These are phyloP conservation scores for Fusarium buharicum DNA, from an alignment of 2,329 filamentous ascomycete genomes.

Conservation along the genomic window DNA sequence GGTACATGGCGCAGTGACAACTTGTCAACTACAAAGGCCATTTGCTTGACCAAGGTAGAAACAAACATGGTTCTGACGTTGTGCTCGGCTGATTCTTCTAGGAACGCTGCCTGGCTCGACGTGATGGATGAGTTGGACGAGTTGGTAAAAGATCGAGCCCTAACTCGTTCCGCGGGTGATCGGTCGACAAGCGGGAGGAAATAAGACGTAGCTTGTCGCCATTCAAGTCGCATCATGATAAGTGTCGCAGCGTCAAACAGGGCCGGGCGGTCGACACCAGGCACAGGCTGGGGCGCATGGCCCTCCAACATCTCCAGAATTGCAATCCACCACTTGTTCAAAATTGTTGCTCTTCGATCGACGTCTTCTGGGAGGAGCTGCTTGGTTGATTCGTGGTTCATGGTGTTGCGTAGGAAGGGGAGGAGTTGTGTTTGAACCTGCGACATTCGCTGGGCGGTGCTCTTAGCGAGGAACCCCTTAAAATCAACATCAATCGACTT, in stretches of 20 bases:
- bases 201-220: slow-evolving; percentile 77
- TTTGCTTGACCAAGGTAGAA: slow-evolving; percentile 82
- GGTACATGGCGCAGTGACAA: slow-evolving; percentile 80
- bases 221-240: slow-evolving; percentile 90
- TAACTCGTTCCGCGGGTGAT: slow-evolving; percentile 58
- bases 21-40: slow-evolving; percentile 88
- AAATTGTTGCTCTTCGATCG: slow-evolving; percentile 79
- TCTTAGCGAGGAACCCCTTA: slow-evolving; percentile 74
- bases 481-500: slow-evolving; percentile 62
- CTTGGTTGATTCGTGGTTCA: slow-evolving; percentile 72
- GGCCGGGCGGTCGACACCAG: slow-evolving; percentile 83
- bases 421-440: slow-evolving; percentile 77
- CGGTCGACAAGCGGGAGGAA: slow-evolving; percentile 72
- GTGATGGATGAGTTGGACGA: slow-evolving; percentile 72
- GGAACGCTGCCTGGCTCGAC: slow-evolving; percentile 68
- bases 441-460: slow-evolving; percentile 76
- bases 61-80: slow-evolving; percentile 90
- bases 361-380: slow-evolving; percentile 80
- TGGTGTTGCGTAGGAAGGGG: slow-evolving; percentile 79
- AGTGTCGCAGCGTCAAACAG: slow-evolving; percentile 81
- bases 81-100: slow-evolving; percentile 79
- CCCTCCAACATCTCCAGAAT: slow-evolving; percentile 85
- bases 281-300: slow-evolving; percentile 73
- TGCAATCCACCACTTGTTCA: slow-evolving; percentile 92
- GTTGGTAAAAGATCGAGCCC: slow-evolving; percentile 58